These are phyloP conservation scores for Vicia villosa DNA, from an alignment of 306 rosid species.

Conservation along the genomic window DNA sequence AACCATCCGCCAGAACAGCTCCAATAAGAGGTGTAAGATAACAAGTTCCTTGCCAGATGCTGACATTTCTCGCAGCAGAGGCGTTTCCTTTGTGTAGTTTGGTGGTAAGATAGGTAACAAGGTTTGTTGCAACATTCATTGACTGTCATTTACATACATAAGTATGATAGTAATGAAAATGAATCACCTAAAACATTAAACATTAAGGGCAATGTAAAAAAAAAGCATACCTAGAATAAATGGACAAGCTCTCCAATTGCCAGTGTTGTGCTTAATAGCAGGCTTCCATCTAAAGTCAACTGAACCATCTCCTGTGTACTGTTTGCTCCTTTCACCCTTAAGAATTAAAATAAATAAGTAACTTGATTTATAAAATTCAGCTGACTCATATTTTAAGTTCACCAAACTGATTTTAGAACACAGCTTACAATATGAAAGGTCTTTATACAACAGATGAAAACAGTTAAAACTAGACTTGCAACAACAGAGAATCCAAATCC, in stretches of 20 bases:
- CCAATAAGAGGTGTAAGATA: constrained; percentile 92
- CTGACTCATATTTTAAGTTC: not conserved
- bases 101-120: constrained; percentile 81
- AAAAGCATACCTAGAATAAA: constrained; percentile 60
- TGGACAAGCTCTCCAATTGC: constrained; percentile 78
- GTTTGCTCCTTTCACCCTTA: constrained; percentile 42
- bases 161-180: constrained; percentile 22
- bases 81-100: constrained; percentile 82
- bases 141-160: constrained; percentile 49
- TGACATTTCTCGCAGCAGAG: constrained; percentile 82
- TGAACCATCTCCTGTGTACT: constrained; percentile 60
- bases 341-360: constrained; percentile 11
- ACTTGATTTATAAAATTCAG: too few species aligned
- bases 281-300: constrained; percentile 53
- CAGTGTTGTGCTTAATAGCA: constrained; percentile 51
- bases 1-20: constrained; percentile 87
- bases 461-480: not conserved
- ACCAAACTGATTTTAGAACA: too few species aligned
- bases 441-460: too few species aligned
- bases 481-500: not conserved
- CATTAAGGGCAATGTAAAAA: not conserved
- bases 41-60: constrained; percentile 93
- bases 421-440: too few species aligned
- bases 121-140: constrained; percentile 81
- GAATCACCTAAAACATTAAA: not conserved